Conservation (phyloP, 371 early-diverging fungal genomes). For the Apophysomyces trapeziformis region DNA sequence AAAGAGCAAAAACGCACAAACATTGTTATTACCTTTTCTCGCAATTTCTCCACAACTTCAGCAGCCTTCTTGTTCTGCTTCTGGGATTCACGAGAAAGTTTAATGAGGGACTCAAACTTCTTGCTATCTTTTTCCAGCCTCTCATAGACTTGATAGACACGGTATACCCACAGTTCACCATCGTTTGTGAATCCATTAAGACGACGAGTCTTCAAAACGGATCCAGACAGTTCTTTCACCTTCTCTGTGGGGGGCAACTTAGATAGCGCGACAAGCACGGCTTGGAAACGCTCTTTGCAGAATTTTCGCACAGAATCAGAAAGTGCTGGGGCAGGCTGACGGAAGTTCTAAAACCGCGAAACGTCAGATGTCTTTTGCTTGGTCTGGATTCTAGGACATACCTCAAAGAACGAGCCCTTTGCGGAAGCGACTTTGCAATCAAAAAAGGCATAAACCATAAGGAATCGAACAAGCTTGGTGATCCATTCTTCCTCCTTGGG, state of each 20-base stretch:
- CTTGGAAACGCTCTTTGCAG: conserved; percentile 66
- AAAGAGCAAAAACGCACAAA: neutral
- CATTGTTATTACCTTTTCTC: conserved; percentile 16
- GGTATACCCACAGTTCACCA: conserved; percentile 69
- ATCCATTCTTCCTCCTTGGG: conserved; percentile 79
- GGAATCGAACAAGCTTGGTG: conserved; percentile 63
- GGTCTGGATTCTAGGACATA: conserved; percentile 22
- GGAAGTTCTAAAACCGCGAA: conserved; percentile 31
- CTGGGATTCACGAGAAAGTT: conserved; percentile 25
- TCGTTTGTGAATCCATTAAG: conserved; percentile 61
- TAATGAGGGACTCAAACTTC: conserved; percentile 19
- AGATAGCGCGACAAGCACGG: conserved; percentile 69
- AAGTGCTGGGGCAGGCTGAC: conserved; percentile 59
- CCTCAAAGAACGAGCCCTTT: conserved; percentile 30
- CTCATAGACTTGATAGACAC: conserved; percentile 54
- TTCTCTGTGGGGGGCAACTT: conserved; percentile 59
- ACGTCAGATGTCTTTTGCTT: neutral
- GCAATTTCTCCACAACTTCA: conserved; percentile 22
- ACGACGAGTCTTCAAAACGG: conserved; percentile 52
- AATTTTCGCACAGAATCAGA: conserved; percentile 55
- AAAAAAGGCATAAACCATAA: conserved; percentile 78
- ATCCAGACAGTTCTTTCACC: conserved; percentile 31
- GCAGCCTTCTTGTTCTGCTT: conserved; percentile 28
- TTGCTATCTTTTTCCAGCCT: conserved; percentile 54
- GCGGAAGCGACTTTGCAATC: conserved; percentile 48